Evolutionary conservation across 345 rosid species (phyloP).

Genomic region (Gossypium thurberi): DNA sequence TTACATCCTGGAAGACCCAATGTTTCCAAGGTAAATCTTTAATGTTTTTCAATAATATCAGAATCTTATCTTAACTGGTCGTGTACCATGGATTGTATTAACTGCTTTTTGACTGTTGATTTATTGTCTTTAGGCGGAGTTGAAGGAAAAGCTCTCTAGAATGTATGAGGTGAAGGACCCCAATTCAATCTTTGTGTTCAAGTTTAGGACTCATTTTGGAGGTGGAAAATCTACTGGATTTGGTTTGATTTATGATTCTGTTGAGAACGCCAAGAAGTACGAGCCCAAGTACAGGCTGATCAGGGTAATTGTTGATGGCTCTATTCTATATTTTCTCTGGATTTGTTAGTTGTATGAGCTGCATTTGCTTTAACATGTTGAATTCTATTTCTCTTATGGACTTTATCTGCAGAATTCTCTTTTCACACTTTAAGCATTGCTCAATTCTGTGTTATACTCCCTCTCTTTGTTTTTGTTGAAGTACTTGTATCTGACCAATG

Average conservation of each 20-base stretch:
- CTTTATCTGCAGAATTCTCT: not conserved
- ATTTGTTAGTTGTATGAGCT: not conserved
- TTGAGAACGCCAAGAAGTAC: constrained; percentile 83
- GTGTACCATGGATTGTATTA: not conserved
- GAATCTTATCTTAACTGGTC: not conserved
- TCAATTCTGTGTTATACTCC: too few species aligned
- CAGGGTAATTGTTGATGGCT: constrained; percentile 53
- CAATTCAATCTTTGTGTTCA: constrained; percentile 83
- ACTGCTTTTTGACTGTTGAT: not conserved
- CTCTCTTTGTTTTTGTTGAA: too few species aligned
- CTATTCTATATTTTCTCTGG: not conserved
- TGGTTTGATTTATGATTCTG: constrained; percentile 84
- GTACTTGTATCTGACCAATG: too few species aligned
- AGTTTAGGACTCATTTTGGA: constrained; percentile 95
- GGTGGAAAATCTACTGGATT: constrained; percentile 97
- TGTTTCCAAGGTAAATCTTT: constrained; percentile 52
- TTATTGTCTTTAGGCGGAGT: constrained; percentile 44
- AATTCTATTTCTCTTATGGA: not conserved
- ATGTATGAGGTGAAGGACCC: constrained; percentile 92
- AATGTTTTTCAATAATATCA: not conserved
- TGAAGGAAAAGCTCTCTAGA: constrained; percentile 74
- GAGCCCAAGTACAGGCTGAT: constrained; percentile 96
- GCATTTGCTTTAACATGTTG: not conserved
- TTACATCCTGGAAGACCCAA: constrained; percentile 69
- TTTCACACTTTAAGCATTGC: not conserved